Conservation (phyloP, 2,329 filamentous ascomycete genomes). For the Scleromitrula shiraiana region DNA sequence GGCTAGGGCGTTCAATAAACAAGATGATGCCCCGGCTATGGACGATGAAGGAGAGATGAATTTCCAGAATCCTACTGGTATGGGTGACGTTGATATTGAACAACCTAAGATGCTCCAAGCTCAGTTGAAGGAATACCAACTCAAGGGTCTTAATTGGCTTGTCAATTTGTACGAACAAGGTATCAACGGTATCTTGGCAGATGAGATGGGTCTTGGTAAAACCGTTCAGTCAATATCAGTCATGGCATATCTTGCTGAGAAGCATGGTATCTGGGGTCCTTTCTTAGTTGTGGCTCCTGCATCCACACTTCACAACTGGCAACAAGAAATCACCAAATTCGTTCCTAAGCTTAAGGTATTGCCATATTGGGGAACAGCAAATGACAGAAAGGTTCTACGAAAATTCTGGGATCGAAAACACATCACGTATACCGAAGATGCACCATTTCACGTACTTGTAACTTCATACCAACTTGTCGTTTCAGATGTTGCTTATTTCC, state of each 20-base stretch:
- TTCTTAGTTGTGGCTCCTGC: conserved; percentile 95
- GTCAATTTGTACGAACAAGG: conserved; percentile 98
- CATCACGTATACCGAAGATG: conserved; percentile 87
- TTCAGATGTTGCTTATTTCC: conserved; percentile 92
- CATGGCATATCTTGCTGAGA: conserved; percentile 96
- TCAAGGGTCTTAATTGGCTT: conserved; percentile 98
- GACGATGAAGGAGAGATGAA: conserved; percentile 98
- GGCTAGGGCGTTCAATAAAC: conserved; percentile 85
- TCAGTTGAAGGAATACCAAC: conserved; percentile 95
- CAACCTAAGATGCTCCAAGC: conserved; percentile 91
- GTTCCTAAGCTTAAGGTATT: conserved; percentile 91
- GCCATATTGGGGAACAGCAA: conserved; percentile 94
- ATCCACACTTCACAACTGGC: conserved; percentile 97
- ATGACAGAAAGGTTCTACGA: conserved; percentile 87
- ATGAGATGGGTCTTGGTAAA: conserved; percentile 99
- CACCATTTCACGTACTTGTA: conserved; percentile 89
- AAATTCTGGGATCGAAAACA: conserved; percentile 99
- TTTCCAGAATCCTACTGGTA: conserved; percentile 94
- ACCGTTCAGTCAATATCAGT: conserved; percentile 98
- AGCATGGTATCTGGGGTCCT: conserved; percentile 96
- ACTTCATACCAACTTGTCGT: conserved; percentile 98
- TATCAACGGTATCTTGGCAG: conserved; percentile 97
- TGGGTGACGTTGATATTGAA: conserved; percentile 88
- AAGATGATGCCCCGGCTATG: conserved; percentile 55
- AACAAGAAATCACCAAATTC: conserved; percentile 94